Conservation (phyloP, 495 filamentous ascomycete genomes). For the Lasiosphaeria hispida region DNA sequence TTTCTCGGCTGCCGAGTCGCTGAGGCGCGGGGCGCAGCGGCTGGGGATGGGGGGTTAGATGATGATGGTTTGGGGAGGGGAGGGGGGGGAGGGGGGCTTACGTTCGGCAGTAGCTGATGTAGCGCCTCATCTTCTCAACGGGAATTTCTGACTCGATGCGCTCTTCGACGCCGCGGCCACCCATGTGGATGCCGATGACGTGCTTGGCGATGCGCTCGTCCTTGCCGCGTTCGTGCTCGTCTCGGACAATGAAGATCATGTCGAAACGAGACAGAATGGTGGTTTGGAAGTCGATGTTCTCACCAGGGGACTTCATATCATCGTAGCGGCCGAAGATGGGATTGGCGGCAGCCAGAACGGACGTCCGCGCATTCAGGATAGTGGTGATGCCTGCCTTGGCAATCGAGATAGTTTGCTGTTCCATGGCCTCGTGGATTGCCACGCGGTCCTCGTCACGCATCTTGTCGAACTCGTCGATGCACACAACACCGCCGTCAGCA, state of each 20-base stretch:
- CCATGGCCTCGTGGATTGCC: constrained; percentile 99
- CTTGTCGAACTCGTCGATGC: constrained; percentile 99
- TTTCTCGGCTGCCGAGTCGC: constrained; percentile 90
- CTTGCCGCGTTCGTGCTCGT: constrained; percentile 84
- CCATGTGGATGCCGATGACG: constrained; percentile 98
- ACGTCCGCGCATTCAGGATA: constrained; percentile 93
- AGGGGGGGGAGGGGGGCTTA: constrained; percentile 16
- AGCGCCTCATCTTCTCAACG: constrained; percentile 96
- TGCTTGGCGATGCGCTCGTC: constrained; percentile 95
- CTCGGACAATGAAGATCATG: constrained; percentile 99
- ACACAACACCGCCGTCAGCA: constrained; percentile 95
- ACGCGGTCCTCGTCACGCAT: constrained; percentile 99
- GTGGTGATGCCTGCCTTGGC: constrained; percentile 99
- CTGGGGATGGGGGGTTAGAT: constrained; percentile 39
- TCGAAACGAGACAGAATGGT: constrained; percentile 98
- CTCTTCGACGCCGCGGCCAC: constrained; percentile 79
- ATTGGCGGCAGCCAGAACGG: constrained; percentile 94
- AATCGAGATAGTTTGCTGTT: constrained; percentile 99
- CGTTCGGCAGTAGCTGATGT: constrained; percentile 95
- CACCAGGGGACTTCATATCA: constrained; percentile 93
- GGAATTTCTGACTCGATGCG: constrained; percentile 80
- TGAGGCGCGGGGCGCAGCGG: constrained; percentile 89
- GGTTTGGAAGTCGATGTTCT: constrained; percentile 99
- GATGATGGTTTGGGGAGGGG: neutral
- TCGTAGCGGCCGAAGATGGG: constrained; percentile 98